phyloP scores from a whole-genome alignment of 805 yeast genomes.

The Kodamaea neixiangensis region DNA sequence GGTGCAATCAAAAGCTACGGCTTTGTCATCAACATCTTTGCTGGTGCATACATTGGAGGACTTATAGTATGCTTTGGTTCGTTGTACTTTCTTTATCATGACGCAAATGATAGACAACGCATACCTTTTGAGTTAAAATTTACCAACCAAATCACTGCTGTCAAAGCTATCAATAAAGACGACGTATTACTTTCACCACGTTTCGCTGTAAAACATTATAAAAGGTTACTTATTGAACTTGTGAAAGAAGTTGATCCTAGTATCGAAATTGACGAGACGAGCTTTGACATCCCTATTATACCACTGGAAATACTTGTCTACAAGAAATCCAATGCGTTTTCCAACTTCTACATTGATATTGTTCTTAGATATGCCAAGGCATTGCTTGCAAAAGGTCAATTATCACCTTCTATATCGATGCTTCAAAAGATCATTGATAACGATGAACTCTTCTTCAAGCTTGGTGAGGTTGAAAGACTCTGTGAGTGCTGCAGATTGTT shows the following conservation, averaged over 20 bases:
- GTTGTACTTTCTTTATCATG: slow-evolving; percentile 39
- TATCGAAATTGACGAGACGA: slow-evolving; percentile 28
- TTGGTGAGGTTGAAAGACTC: slow-evolving; percentile 44
- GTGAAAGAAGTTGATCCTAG: slow-evolving; percentile 29
- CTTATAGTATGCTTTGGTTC: slow-evolving; percentile 40
- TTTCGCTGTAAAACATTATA: slow-evolving; percentile 45
- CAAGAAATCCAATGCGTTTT: slow-evolving; percentile 31
- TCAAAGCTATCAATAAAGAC: slow-evolving; percentile 46
- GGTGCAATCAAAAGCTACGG: slow-evolving; percentile 30
- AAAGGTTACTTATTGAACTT: slow-evolving; percentile 37
- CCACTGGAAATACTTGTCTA: slow-evolving; percentile 29
- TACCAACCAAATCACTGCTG: slow-evolving; percentile 36
- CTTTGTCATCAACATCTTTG: slow-evolving; percentile 34
- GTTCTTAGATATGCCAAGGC: slow-evolving; percentile 43
- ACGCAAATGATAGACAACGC: slow-evolving; percentile 40
- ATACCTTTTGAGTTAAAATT: slow-evolving; percentile 42
- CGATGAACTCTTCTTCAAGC: slow-evolving; percentile 36
- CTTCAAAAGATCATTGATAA: slow-evolving; percentile 33
- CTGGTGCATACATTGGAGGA: slow-evolving; percentile 47
- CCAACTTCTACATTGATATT: slow-evolving; percentile 46
- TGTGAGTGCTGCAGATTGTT: slow-evolving; percentile 41
- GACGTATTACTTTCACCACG: slow-evolving; percentile 44
- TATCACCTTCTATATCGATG: slow-evolving; percentile 29
- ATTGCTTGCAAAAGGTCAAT: slow-evolving; percentile 41
- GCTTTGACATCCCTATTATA: slow-evolving; percentile 37